Evolutionary conservation across 2,329 filamentous ascomycete genomes (phyloP).

Genomic region (Tolypocladium ophioglossoides): DNA sequence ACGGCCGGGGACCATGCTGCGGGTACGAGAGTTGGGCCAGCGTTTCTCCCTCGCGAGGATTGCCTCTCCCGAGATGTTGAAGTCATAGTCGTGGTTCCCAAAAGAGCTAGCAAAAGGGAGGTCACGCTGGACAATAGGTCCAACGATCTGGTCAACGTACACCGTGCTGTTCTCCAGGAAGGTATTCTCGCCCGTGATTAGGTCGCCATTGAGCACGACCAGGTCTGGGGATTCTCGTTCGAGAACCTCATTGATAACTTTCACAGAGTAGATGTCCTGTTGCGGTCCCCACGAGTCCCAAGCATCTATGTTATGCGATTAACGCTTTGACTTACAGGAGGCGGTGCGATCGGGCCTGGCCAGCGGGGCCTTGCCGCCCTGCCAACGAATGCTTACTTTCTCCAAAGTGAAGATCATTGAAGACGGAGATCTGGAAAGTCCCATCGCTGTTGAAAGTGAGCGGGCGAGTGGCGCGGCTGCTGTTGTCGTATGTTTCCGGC

Average conservation of each 20-base stretch:
- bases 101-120: constrained; percentile 58
- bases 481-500: neutral
- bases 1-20: constrained; percentile 24
- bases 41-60: constrained; percentile 31
- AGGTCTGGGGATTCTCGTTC: constrained; percentile 45
- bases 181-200: constrained; percentile 58
- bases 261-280: constrained; percentile 45
- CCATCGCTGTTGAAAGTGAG: constrained; percentile 29
- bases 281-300: constrained; percentile 32
- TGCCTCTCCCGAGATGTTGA: constrained; percentile 39
- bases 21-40: constrained; percentile 27
- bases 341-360: neutral
- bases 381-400: constrained; percentile 38
- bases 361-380: neutral
- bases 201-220: constrained; percentile 60
- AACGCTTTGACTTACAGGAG: neutral
- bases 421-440: constrained; percentile 46
- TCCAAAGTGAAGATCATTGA: constrained; percentile 62
- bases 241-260: constrained; percentile 48
- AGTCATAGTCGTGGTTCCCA: constrained; percentile 58
- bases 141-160: constrained; percentile 50
- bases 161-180: constrained; percentile 40
- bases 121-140: constrained; percentile 42
- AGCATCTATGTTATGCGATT: constrained; percentile 21
- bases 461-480: neutral